Conservation (phyloP, 2,329 filamentous ascomycete genomes). For the Alternaria consortialis region DNA sequence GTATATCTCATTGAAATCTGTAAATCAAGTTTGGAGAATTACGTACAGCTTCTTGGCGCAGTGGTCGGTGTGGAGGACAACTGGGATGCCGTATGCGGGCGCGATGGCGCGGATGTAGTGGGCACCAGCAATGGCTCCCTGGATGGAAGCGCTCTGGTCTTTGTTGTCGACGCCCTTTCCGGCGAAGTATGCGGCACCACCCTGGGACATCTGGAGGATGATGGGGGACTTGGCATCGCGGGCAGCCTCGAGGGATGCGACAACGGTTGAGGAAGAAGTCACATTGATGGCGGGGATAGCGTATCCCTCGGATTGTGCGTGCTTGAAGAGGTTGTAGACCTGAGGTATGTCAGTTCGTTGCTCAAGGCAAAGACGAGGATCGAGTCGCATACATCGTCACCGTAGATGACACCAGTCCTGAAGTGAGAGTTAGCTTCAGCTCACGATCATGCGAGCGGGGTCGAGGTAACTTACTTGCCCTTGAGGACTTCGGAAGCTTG, state of each 20-base stretch:
- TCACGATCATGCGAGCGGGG: constrained; percentile 5
- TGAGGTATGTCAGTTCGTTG: neutral
- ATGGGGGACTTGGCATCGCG: constrained; percentile 90
- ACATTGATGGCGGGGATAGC: constrained; percentile 58
- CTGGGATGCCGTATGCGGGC: constrained; percentile 83
- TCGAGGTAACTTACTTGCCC: constrained; percentile 64
- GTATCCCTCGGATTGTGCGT: constrained; percentile 79
- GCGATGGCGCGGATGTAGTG: constrained; percentile 92
- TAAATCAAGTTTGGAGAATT: too few species aligned
- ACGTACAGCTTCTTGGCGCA: constrained; percentile 70
- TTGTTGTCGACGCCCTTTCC: constrained; percentile 59
- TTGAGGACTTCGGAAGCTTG: constrained; percentile 56
- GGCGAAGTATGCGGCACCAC: constrained; percentile 75
- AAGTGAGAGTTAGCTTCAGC: constrained; percentile 12
- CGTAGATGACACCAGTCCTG: constrained; percentile 61
- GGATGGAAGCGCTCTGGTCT: constrained; percentile 86
- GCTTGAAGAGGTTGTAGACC: constrained; percentile 56
- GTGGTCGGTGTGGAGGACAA: constrained; percentile 63
- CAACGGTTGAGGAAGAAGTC: constrained; percentile 87
- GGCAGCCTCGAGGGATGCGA: constrained; percentile 86
- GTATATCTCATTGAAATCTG: too few species aligned
- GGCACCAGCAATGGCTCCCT: constrained; percentile 81
- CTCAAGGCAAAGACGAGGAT: constrained; percentile 61
- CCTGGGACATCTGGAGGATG: constrained; percentile 79
- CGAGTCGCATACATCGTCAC: constrained; percentile 71